A percentile compares a stretch with the other conserved stretches of the same genome.
Evolutionary conservation across 306 rosid species (phyloP).

Genomic region (Astragalus glycyphyllos): DNA sequence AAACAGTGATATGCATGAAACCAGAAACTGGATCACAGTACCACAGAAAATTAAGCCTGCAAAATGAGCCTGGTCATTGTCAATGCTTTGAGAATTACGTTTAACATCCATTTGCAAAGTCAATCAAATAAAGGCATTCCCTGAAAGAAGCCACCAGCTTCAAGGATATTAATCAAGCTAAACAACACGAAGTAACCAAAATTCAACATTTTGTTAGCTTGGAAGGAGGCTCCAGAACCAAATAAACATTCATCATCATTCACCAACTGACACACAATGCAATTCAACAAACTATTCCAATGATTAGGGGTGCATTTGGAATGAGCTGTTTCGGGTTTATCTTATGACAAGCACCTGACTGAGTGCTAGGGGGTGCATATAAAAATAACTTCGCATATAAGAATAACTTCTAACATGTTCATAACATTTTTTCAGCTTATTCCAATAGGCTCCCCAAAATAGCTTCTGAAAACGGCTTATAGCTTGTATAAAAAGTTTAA

Average conservation of each 20-base stretch:
- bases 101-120: slow-evolving; percentile 24
- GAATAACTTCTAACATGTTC: background rate
- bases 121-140: slow-evolving; percentile 32
- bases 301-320: slow-evolving; percentile 7
- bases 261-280: slow-evolving; percentile 25
- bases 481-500: too few species aligned
- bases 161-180: slow-evolving; percentile 19
- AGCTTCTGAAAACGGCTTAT: too few species aligned
- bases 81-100: slow-evolving; percentile 21
- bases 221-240: slow-evolving; percentile 15
- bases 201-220: background rate
- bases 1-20: slow-evolving; percentile 34
- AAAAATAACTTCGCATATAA: background rate
- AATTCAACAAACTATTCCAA: slow-evolving; percentile 13
- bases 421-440: too few species aligned
- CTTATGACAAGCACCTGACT: background rate
- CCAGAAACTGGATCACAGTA: background rate
- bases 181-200: slow-evolving; percentile 12
- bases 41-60: slow-evolving; percentile 23
- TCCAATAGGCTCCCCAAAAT: too few species aligned
- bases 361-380: background rate
- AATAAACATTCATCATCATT: slow-evolving; percentile 10
- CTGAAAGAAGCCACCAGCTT: slow-evolving; percentile 8
- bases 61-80: background rate
- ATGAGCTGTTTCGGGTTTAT: background rate